Base-by-base conservation (phyloP, 148 eudicot genomes). In the Silene conica region DNA sequence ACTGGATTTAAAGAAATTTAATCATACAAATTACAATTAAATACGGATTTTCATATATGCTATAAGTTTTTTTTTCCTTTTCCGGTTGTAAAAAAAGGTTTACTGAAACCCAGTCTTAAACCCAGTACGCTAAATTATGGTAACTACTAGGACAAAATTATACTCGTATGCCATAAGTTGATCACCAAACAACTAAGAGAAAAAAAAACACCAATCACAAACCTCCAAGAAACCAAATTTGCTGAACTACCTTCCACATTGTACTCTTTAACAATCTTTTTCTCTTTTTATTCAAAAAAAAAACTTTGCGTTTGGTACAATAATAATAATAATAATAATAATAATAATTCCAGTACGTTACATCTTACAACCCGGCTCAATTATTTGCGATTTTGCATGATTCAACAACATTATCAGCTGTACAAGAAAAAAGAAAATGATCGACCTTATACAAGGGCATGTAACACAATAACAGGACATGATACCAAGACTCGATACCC, bases 371-470 rank as follows among this genome's bases (percentile, higher is more conserved):
- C 19, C 19, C 43, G 25, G 28, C 46, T 34, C 41, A 34, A 65
- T 34, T 65, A 65, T 65, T 34, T 6, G 16, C 3, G 5, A 65
- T 34, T 19, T 31, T 34, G 9, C 69, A 34, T 10, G n/a, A 46
- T 50, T 73, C 25, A 73, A 15, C 21, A 1, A 1, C 3, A 67
- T 45, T 43, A 21, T 56, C 72, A 56, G 10, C 78, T 80, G 82
- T 80, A 80, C 82, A 79, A 61, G 23, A 55, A 38, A 38, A 38
- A 6, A 38, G 43, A 38, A 38, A 38, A 38, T 38, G 43, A 38
- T 38, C 43, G 43, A 38, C 43, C 43, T 5, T 38, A 7, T 38
- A 38, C 7, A 38, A 38, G 43, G 43, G 43, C 43, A 38, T 5
- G 43, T 38, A 9, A 38, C 43, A 38, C 5, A 2, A 6, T 34